These are phyloP conservation scores for Gardenia jasminoides DNA, from an alignment of 257 asterid species.

Conservation along the genomic window DNA sequence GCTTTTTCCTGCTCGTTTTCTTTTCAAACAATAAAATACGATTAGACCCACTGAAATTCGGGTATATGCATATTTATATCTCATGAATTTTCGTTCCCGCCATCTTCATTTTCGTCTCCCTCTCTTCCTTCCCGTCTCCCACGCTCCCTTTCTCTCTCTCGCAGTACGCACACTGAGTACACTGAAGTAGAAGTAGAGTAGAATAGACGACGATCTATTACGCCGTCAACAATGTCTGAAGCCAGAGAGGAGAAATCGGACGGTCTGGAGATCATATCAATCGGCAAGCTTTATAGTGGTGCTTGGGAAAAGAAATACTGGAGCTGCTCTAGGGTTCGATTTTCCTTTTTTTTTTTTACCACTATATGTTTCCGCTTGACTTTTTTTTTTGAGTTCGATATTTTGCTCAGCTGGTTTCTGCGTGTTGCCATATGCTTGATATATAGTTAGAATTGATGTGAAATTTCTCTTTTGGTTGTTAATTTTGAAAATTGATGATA, in stretches of 20 bases:
- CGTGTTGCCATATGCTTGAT: neutral
- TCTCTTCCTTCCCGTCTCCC: neutral
- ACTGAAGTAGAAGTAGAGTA: neutral
- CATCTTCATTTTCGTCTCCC: conserved; percentile 23
- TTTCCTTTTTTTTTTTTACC: conserved; percentile 17
- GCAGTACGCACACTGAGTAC: neutral
- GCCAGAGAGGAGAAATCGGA: conserved; percentile 45
- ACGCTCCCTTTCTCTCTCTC: conserved; percentile 5
- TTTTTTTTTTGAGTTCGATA: neutral
- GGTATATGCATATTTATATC: neutral
- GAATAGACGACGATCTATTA: neutral
- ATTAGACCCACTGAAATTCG: neutral
- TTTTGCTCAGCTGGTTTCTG: neutral
- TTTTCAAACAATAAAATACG: neutral
- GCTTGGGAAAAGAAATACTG: conserved; percentile 96
- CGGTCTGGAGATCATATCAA: conserved; percentile 65
- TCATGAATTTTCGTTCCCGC: conserved; percentile 33
- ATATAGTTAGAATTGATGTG: neutral
- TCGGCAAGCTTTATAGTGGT: conserved; percentile 74
- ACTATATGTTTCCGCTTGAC: neutral
- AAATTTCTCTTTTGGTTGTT: neutral
- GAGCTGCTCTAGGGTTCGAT: conserved; percentile 94
- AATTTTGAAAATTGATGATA: neutral
- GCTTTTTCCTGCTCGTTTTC: too few species aligned
- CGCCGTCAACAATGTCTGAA: conserved; percentile 44